A percentile compares a stretch with the other conserved stretches of the same genome.
These are phyloP conservation scores for Neostapfia colusana DNA, from an alignment of 176 grass and related monocot genomes.

Conservation along the genomic window DNA sequence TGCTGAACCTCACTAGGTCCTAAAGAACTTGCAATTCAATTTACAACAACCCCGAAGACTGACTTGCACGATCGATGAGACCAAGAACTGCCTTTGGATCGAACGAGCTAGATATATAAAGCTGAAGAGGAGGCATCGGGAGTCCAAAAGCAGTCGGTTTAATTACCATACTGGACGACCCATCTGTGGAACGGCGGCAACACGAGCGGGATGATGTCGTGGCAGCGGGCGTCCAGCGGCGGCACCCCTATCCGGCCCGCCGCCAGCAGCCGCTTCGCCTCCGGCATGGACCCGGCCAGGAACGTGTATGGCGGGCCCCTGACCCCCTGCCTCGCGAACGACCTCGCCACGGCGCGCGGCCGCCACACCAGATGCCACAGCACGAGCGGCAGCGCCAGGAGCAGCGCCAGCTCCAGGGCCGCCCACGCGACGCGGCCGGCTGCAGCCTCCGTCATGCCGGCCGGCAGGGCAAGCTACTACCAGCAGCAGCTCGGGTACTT, in stretches of 20 bases:
- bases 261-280: constrained; percentile 36
- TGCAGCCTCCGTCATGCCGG: background rate
- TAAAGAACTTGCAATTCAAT: no score
- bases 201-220: constrained; percentile 43
- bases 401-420: background rate
- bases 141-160: background rate
- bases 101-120: no score
- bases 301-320: constrained; percentile 43
- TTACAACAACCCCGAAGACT: no score
- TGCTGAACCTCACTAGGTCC: no score
- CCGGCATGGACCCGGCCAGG: constrained; percentile 38
- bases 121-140: no score
- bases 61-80: no score
- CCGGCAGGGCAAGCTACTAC: no score
- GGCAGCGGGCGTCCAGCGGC: constrained; percentile 33
- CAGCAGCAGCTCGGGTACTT: background rate
- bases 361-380: constrained; percentile 42
- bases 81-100: no score
- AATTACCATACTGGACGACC: constrained; percentile 40
- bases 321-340: constrained; percentile 45
- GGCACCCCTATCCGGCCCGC: constrained; percentile 9
- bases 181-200: constrained; percentile 38
- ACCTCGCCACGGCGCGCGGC: constrained; percentile 24
- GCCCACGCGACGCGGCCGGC: background rate
- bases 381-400: constrained; percentile 10